Conservation (phyloP, 2,329 filamentous ascomycete genomes). For the Diaporthe ilicicola region DNA sequence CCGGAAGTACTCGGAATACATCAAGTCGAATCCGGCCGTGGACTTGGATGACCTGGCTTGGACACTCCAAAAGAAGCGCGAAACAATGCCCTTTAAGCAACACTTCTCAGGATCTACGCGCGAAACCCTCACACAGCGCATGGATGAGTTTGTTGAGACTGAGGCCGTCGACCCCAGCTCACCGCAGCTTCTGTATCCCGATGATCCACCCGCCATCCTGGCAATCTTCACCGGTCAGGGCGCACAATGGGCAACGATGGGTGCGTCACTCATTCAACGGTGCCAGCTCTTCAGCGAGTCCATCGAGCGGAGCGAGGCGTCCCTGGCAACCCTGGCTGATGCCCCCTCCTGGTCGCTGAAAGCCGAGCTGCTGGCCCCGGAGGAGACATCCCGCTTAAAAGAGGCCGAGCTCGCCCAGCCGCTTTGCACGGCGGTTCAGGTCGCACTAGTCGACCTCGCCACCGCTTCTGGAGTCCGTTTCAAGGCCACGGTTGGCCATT, state of each 20-base stretch:
- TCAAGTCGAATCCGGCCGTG: slow-evolving; percentile 31
- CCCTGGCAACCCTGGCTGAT: slow-evolving; percentile 6
- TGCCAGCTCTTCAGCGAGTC: slow-evolving; percentile 6
- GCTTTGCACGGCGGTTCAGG: slow-evolving; percentile 50
- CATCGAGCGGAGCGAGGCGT: not conserved
- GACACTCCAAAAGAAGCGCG: slow-evolving; percentile 37
- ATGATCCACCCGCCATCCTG: not conserved
- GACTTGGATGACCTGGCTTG: slow-evolving; percentile 36
- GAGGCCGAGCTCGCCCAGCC: slow-evolving; percentile 28
- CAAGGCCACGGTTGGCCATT: slow-evolving; percentile 40
- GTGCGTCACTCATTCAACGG: slow-evolving; percentile 41
- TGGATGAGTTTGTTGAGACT: slow-evolving; percentile 35
- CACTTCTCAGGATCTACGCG: slow-evolving; percentile 33
- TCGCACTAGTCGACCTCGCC: slow-evolving; percentile 47
- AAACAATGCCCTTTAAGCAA: slow-evolving; percentile 38
- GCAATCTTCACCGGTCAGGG: slow-evolving; percentile 46
- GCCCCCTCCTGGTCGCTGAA: slow-evolving; percentile 22
- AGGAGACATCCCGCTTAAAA: slow-evolving; percentile 27
- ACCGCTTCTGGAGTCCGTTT: slow-evolving; percentile 35
- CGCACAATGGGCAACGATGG: slow-evolving; percentile 46
- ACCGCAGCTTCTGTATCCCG: slow-evolving; percentile 30
- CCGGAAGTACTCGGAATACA: slow-evolving; percentile 30
- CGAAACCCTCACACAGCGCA: slow-evolving; percentile 33
- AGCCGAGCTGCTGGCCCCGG: slow-evolving; percentile 9
- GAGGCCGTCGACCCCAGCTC: slow-evolving; percentile 35